Evolutionary conservation across 2,329 filamentous ascomycete genomes (phyloP), one percentile per base, ranked within the genome.

Genomic region (Neopestalotiopsis clavispora): DNA sequence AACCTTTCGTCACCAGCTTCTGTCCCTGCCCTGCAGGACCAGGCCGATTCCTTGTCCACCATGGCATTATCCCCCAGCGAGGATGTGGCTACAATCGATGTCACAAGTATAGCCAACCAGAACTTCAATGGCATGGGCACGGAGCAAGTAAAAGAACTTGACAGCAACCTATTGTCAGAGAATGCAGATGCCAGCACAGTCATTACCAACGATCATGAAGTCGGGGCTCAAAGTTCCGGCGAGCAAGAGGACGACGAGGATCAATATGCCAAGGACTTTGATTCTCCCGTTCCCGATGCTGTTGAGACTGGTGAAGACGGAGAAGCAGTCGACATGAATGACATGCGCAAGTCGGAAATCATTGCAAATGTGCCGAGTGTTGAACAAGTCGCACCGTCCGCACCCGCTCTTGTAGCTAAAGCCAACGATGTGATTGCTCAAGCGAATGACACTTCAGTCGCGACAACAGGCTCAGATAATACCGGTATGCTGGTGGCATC

Each of bases 261-360:
- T 80, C 84, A 86, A 73, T 85, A 86, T 79, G 82, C 83, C 74
- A 85, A 83, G 76, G 84, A 80, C 49, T 84, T 85, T 81, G 83
- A 86, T 77, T 86, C 85, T 68, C 82, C 84, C 68, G 79, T 75
- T 64, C 78, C 78, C 71, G 78, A 76, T 73, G 77, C 79, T 75
- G 73, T 70, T 72, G 74, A 72, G 72, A 76, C 75, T 62, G 70
- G 72, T 69, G 75, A 75, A 71, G 74, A 78, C 74, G 76, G 83
- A 38, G 32, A 42, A 17, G 12, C n/a, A 34, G 30, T 30, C 45
- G 10, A 17, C 9, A 40, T 17, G n/a, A 30, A 40, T 40, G 32
- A 61, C 32, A 34, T 17, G 7, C n/a, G 38, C 17, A 34, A 60
- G 59, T 12, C 59, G 7, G 59, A 40, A n/a, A 34, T 40, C n/a